phyloP scores from a whole-genome alignment of 2,329 filamentous ascomycete species.

The Fonsecaea monophora region DNA sequence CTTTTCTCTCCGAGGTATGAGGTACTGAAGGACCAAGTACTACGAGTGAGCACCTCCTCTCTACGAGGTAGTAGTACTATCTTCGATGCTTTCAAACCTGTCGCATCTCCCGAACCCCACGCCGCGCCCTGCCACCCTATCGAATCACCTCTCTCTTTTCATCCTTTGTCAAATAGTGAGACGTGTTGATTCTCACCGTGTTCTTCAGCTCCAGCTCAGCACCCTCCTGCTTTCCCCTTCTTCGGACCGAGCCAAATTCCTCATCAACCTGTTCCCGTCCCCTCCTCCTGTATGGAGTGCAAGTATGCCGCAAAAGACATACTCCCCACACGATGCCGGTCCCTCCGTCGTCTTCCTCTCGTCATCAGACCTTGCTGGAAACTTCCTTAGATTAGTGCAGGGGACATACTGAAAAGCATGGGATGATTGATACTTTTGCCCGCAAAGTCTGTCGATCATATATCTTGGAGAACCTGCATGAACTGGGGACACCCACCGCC shows the following conservation, averaged over 20 bases:
- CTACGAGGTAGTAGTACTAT: neutral
- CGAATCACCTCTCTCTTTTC: neutral
- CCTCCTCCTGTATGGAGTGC: neutral
- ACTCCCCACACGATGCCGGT: neutral
- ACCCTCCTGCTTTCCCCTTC: neutral
- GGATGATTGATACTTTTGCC: neutral
- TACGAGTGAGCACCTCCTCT: neutral
- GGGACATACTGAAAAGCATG: neutral
- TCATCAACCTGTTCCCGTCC: neutral
- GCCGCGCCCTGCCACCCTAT: neutral
- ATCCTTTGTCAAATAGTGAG: neutral
- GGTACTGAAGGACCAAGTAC: neutral
- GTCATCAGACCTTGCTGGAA: neutral
- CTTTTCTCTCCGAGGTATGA: too few species aligned
- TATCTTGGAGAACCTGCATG: slow-evolving; percentile 11
- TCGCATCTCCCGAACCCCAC: neutral
- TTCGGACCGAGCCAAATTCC: neutral
- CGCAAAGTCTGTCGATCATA: slow-evolving; percentile 8
- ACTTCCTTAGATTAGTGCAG: slow-evolving; percentile 10
- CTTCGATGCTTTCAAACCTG: neutral
- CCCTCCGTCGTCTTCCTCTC: neutral
- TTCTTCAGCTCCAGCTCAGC: neutral
- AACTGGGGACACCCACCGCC: neutral
- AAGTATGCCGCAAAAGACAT: neutral
- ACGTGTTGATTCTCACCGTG: neutral